These are phyloP conservation scores for Vishniacozyma victoriae DNA, from an alignment of 768 basidiomycete genomes.

Conservation along the genomic window DNA sequence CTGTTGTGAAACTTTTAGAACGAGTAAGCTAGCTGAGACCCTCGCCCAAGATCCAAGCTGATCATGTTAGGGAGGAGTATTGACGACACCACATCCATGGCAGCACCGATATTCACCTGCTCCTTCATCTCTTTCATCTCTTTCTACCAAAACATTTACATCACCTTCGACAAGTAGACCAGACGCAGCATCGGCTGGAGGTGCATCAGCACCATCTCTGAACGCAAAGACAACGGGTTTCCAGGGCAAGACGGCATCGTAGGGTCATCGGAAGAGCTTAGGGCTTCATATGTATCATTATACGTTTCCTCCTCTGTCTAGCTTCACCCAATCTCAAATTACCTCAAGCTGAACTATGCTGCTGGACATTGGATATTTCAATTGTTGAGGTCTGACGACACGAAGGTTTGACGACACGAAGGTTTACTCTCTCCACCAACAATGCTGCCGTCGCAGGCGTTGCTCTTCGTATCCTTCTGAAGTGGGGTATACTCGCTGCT, in stretches of 20 bases:
- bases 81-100: slow-evolving; percentile 37
- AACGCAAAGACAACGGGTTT: not conserved
- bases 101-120: slow-evolving; percentile 29
- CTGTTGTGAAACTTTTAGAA: slow-evolving; percentile 69
- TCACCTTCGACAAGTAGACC: slow-evolving; percentile 2
- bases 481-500: not conserved
- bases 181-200: slow-evolving; percentile 3
- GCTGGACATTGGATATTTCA: too few species aligned
- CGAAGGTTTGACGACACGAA: too few species aligned
- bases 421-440: too few species aligned
- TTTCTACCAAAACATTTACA: not conserved
- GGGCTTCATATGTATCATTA: not conserved
- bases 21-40: slow-evolving; percentile 55
- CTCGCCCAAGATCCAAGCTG: not conserved
- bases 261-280: too few species aligned
- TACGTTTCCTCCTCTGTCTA: too few species aligned
- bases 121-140: too few species aligned
- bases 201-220: not conserved
- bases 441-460: not conserved
- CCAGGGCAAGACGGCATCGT: not conserved
- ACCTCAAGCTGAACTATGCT: too few species aligned
- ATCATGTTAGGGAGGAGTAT: slow-evolving; percentile 27
- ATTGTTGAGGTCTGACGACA: too few species aligned
- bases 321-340: too few species aligned
- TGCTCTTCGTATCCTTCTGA: not conserved